Evolutionary conservation across 768 basidiomycete species (phyloP), one percentile per base, ranked within the genome.

Genomic region (Collybia sordida): DNA sequence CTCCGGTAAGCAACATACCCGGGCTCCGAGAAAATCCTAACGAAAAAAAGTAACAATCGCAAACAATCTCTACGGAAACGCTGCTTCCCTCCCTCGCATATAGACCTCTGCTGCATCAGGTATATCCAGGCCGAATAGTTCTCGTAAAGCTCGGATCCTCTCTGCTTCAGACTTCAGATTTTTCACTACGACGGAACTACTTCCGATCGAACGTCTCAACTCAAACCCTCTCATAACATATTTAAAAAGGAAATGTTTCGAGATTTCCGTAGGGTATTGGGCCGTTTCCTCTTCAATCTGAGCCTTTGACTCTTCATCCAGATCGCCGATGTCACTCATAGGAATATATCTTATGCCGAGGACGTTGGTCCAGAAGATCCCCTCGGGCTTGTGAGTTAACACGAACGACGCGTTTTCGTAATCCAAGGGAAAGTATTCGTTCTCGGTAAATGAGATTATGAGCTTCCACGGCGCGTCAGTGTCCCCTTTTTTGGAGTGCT

Each of bases 101-200:
- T 62, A 52, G 2, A 23, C 41, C 18, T 45, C 51, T 39, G 52
- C 63, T n/a, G 55, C 52, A 18, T 59, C 62, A 14, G 47, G 38
- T n/a, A 69, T 49, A 31, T 58, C 47, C 18, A 69, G 46, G 19
- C 60, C 58, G 52, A 67, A 69, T 9, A 62, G 42, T 28, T 63
- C 65, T 22, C 61, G 50, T 42, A 67, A 44, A 3, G 57, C 58
- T 48, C 48, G 55, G 19, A 68, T 62, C 50, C 68, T 63, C 40
- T 71, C 65, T 39, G 42, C 1, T 47, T 71, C 70, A 3, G 53
- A 62, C 18, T n/a, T 49, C n/a, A 71, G 42, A 12, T 43, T 62
- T 41, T 40, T 50, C 6, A 66, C 19, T 3, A 59, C 53, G 21
- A 65, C 60, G 12, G 56, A 53, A 14, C 56, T 39, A 14, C 53